Evolutionary conservation across 2,329 filamentous ascomycete species (phyloP).

Genomic region (Colletotrichum falcatum): DNA sequence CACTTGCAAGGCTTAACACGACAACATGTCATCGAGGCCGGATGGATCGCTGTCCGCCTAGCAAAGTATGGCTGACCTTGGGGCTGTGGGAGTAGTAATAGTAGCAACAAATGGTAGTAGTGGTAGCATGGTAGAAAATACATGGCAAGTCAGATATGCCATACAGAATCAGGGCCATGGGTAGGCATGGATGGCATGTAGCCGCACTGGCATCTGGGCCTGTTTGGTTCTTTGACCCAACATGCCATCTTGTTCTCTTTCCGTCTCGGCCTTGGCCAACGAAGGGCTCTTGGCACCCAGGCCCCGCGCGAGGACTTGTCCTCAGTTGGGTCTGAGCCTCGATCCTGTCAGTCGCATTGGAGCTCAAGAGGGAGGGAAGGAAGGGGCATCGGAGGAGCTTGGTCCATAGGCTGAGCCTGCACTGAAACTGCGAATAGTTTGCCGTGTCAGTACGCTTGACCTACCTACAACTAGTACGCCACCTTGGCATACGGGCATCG

Average conservation of each 20-base stretch:
- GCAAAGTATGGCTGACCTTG: neutral
- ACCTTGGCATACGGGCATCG: slow-evolving; percentile 1
- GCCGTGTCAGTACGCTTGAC: neutral
- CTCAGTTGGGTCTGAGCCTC: neutral
- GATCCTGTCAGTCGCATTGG: neutral
- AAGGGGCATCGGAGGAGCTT: slow-evolving; percentile 4
- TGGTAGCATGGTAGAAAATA: neutral
- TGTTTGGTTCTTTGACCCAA: neutral
- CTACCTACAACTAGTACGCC: neutral
- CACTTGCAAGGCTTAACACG: slow-evolving; percentile 26
- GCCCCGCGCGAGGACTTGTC: neutral
- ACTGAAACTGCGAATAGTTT: too few species aligned
- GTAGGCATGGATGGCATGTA: slow-evolving; percentile 7
- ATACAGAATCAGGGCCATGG: neutral
- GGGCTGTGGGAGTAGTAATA: neutral
- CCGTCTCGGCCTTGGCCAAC: neutral
- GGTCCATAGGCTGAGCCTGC: slow-evolving; percentile 4
- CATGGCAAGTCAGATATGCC: neutral
- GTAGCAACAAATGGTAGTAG: too few species aligned
- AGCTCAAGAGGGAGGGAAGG: neutral
- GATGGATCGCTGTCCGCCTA: neutral
- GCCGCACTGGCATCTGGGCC: slow-evolving; percentile 19
- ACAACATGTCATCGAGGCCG: slow-evolving; percentile 24
- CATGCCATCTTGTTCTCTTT: neutral
- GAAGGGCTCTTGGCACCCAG: neutral